A percentile compares a stretch with the other conserved stretches of the same genome.
phyloP scores from a whole-genome alignment of 2,329 filamentous ascomycete genomes.

The Colletotrichum abscissum region DNA sequence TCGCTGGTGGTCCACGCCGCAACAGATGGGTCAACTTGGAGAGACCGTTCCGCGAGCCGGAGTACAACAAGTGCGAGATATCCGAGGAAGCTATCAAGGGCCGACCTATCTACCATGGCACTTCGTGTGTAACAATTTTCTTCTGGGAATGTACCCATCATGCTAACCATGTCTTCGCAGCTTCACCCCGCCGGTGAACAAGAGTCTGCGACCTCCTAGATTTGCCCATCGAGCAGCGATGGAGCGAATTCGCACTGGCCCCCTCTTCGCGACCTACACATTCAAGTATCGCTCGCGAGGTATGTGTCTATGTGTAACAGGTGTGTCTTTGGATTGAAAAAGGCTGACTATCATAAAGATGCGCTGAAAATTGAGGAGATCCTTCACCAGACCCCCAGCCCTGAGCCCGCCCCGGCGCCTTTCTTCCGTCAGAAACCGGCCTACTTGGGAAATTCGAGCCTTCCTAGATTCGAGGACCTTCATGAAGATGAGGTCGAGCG shows the following conservation, averaged over 20 bases:
- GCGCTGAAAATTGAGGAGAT: conserved; percentile 45
- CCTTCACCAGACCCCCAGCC: conserved; percentile 41
- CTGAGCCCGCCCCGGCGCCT: conserved; percentile 36
- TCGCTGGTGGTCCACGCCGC: not conserved
- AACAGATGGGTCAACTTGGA: not conserved
- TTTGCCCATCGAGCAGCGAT: not conserved
- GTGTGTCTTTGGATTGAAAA: not conserved
- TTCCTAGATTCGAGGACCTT: conserved; percentile 35
- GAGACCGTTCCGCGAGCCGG: conserved; percentile 9
- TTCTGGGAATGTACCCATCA: not conserved
- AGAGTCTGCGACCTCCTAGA: not conserved
- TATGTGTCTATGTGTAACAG: not conserved
- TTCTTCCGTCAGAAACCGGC: conserved; percentile 22
- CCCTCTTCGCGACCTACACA: conserved; percentile 41
- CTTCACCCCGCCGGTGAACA: not conserved
- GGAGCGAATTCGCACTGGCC: conserved; percentile 20
- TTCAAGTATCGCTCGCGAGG: conserved; percentile 48
- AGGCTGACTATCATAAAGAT: conserved; percentile 35
- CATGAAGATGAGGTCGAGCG: conserved; percentile 40
- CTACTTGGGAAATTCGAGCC: not conserved
- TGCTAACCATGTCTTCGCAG: not conserved
- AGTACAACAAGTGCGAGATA: conserved; percentile 38
- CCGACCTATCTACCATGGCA: conserved; percentile 46
- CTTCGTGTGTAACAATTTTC: conserved; percentile 39
- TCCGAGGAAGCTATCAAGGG: conserved; percentile 49